These are phyloP conservation scores for Spizellomyces punctatus DNA, from an alignment of 192 early-diverging fungal genomes.

Conservation along the genomic window DNA sequence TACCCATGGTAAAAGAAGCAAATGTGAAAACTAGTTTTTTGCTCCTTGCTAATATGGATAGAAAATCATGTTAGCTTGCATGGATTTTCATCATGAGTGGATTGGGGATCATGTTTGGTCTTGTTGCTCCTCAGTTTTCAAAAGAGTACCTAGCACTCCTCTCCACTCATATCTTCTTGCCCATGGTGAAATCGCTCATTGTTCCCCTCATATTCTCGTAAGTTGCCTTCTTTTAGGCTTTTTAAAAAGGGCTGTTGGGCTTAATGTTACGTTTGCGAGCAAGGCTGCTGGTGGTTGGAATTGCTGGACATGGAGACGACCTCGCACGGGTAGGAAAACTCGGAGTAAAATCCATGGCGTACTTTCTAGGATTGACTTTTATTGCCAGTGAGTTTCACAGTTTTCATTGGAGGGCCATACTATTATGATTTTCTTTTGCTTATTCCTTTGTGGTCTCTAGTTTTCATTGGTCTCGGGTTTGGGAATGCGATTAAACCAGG, in stretches of 20 bases:
- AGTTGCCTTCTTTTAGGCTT: background rate
- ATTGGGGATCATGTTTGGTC: conserved; percentile 35
- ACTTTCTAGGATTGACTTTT: conserved; percentile 59
- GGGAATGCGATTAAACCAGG: conserved; percentile 69
- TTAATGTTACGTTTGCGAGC: background rate
- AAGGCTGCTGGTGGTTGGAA: conserved; percentile 63
- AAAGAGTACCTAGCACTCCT: conserved; percentile 36
- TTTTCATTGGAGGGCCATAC: too few relatives aligned
- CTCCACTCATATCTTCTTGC: conserved; percentile 38
- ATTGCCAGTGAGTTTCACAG: background rate
- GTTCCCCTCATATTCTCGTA: conserved; percentile 72
- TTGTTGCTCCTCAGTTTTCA: conserved; percentile 31
- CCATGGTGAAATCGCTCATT: conserved; percentile 46
- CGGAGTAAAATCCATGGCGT: conserved; percentile 68
- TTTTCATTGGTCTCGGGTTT: conserved; percentile 68
- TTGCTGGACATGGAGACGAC: conserved; percentile 74
- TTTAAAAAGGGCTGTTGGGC: too few relatives aligned
- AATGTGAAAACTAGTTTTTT: too few relatives aligned
- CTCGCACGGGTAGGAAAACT: conserved; percentile 57
- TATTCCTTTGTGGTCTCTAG: conserved; percentile 20
- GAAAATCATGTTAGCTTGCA: background rate
- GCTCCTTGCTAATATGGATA: too few relatives aligned
- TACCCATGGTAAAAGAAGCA: too few relatives aligned
- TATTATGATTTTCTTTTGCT: conserved; percentile 14
- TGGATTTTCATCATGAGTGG: conserved; percentile 17